These are phyloP conservation scores for Talaromyces stipitatus DNA, from an alignment of 495 filamentous ascomycete species.

Conservation along the genomic window DNA sequence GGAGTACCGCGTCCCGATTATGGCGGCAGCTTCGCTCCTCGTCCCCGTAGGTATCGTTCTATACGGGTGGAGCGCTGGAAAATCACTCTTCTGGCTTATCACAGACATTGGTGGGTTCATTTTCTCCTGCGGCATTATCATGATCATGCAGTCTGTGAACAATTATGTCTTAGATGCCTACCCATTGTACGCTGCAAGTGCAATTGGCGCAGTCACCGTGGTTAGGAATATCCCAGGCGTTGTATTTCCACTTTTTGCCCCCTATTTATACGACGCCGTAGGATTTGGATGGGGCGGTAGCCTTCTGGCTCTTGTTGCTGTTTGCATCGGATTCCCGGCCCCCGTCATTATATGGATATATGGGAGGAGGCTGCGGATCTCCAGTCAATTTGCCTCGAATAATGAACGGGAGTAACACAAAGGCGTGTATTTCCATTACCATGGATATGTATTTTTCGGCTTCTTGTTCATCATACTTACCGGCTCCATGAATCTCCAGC, in stretches of 20 bases:
- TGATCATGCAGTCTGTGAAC: slow-evolving; percentile 42
- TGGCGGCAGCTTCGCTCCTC: slow-evolving; percentile 9
- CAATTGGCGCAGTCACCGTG: slow-evolving; percentile 34
- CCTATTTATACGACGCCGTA: slow-evolving; percentile 39
- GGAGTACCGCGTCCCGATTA: slow-evolving; percentile 15
- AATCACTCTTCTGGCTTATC: slow-evolving; percentile 42
- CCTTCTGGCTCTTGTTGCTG: slow-evolving; percentile 34
- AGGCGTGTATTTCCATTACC: too few species aligned
- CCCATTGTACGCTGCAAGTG: slow-evolving; percentile 40
- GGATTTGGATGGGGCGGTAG: slow-evolving; percentile 47
- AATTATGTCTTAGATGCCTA: slow-evolving; percentile 56
- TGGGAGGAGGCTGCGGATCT: not conserved
- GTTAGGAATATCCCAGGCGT: slow-evolving; percentile 56
- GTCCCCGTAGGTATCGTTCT: slow-evolving; percentile 28
- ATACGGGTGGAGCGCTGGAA: slow-evolving; percentile 37
- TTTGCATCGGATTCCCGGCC: slow-evolving; percentile 7
- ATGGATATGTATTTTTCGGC: too few species aligned
- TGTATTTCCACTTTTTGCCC: slow-evolving; percentile 60
- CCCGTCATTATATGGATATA: not conserved
- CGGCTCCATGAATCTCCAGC: too few species aligned
- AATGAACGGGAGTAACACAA: too few species aligned
- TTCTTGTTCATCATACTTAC: too few species aligned
- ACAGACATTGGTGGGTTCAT: slow-evolving; percentile 44
- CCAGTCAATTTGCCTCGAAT: not conserved
- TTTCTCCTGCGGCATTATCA: slow-evolving; percentile 44